Conservation (phyloP, 2,329 filamentous ascomycete genomes). For the Pleomassaria siparia region DNA sequence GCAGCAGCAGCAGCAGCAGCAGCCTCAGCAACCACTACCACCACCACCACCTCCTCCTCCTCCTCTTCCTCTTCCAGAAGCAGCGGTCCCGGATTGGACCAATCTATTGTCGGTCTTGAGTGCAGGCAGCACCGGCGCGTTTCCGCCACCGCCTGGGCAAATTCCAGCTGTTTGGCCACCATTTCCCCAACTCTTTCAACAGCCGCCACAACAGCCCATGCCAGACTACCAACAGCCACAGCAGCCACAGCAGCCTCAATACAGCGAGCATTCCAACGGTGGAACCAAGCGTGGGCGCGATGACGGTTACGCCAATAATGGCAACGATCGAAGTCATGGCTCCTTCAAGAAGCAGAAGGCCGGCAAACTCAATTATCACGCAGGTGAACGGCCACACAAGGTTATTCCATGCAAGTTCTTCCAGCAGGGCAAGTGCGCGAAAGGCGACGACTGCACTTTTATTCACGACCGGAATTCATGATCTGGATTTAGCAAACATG, state of each 20-base stretch:
- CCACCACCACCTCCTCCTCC: constrained; percentile 11
- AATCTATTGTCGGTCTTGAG: background rate
- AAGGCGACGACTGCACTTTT: constrained; percentile 74
- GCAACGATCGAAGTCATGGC: constrained; percentile 20
- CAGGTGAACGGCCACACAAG: constrained; percentile 38
- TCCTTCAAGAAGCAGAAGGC: constrained; percentile 18
- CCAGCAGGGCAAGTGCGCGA: constrained; percentile 69
- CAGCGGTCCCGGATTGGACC: background rate
- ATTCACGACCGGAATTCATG: constrained; percentile 57
- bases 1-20: constrained; percentile 15
- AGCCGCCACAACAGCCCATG: background rate
- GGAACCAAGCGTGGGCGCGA: constrained; percentile 42
- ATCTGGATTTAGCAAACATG: background rate
- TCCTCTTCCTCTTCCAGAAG: constrained; percentile 10
- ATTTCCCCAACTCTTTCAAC: constrained; percentile 18
- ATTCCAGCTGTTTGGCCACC: constrained; percentile 17
- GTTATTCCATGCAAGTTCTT: constrained; percentile 66
- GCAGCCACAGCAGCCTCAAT: constrained; percentile 21
- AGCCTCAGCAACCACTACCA: constrained; percentile 7
- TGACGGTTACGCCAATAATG: constrained; percentile 20
- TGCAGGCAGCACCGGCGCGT: background rate
- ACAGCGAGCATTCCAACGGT: constrained; percentile 29
- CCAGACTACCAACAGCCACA: constrained; percentile 3
- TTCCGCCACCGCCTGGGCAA: constrained; percentile 5
- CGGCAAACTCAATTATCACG: constrained; percentile 59